phyloP scores from a whole-genome alignment of 768 basidiomycete genomes.

The Rhizopogon vesiculosus region DNA sequence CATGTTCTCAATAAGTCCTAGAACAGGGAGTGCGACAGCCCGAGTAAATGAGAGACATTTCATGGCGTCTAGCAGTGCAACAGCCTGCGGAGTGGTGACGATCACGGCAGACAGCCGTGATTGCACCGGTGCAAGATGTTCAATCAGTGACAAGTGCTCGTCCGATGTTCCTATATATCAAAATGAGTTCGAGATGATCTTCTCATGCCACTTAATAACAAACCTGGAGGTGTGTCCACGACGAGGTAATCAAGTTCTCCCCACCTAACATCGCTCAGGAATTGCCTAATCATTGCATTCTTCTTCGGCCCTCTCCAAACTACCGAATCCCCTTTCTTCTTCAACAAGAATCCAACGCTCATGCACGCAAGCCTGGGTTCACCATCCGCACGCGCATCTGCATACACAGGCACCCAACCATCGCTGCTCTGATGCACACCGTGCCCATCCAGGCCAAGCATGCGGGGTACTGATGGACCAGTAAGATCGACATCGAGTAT shows the following conservation, averaged over 20 bases:
- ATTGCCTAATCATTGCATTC: slow-evolving; percentile 97
- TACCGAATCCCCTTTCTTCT: slow-evolving; percentile 87
- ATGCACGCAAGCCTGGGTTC: slow-evolving; percentile 81
- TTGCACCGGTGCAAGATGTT: slow-evolving; percentile 86
- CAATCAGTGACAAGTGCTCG: slow-evolving; percentile 93
- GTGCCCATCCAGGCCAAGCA: slow-evolving; percentile 86
- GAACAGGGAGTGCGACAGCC: slow-evolving; percentile 77
- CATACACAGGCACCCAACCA: slow-evolving; percentile 98
- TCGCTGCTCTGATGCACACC: slow-evolving; percentile 90
- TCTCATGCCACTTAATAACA: slow-evolving; percentile 15
- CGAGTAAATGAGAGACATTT: slow-evolving; percentile 96
- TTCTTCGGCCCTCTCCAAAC: slow-evolving; percentile 99
- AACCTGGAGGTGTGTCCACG: slow-evolving; percentile 96
- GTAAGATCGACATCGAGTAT: slow-evolving; percentile 93
- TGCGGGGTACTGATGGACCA: slow-evolving; percentile 91
- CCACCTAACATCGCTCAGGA: slow-evolving; percentile 93
- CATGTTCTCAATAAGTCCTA: slow-evolving; percentile 98
- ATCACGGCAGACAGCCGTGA: slow-evolving; percentile 77
- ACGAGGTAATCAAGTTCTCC: slow-evolving; percentile 89
- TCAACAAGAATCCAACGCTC: slow-evolving; percentile 94
- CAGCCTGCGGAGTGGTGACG: slow-evolving; percentile 97
- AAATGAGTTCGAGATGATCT: slow-evolving; percentile 11
- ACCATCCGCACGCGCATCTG: slow-evolving; percentile 53
- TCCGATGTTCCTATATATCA: slow-evolving; percentile 83
- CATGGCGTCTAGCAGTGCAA: slow-evolving; percentile 91